Evolutionary conservation across 164 flowering plant genomes (phyloP).

Genomic region (Protea cynaroides): DNA sequence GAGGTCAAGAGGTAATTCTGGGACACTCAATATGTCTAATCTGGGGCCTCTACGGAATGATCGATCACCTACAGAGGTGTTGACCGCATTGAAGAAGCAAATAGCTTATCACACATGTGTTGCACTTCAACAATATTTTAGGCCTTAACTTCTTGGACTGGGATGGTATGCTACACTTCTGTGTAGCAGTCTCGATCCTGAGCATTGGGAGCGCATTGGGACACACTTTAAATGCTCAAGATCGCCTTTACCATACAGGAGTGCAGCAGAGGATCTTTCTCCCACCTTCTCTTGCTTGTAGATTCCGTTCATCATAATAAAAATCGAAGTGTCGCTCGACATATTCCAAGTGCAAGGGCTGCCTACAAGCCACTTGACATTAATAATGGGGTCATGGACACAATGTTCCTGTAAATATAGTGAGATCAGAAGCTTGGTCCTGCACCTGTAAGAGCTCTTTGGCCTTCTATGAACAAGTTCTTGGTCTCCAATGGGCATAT

Average conservation of each 20-base stretch:
- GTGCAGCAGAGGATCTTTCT: too few species aligned
- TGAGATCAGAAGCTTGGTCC: conserved; percentile 95
- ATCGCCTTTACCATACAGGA: too few species aligned
- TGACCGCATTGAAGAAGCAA: conserved; percentile 90
- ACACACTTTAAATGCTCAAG: too few species aligned
- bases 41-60: conserved; percentile 64
- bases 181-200: too few species aligned
- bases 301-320: conserved; percentile 92
- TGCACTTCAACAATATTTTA: conserved; percentile 86
- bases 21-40: conserved; percentile 40
- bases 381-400: conserved; percentile 88
- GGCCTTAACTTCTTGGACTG: too few species aligned
- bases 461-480: conserved; percentile 85
- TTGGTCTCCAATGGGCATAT: conserved; percentile 69
- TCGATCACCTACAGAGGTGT: conserved; percentile 68
- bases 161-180: too few species aligned
- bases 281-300: conserved; percentile 86
- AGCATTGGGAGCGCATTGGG: too few species aligned
- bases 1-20: conserved; percentile 76
- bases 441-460: conserved; percentile 75
- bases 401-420: conserved; percentile 76
- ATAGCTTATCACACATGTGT: conserved; percentile 89
- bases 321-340: conserved; percentile 67
- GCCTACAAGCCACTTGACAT: conserved; percentile 94
- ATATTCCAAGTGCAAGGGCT: conserved; percentile 59